phyloP scores from a whole-genome alignment of 1,284 basidiomycete genomes.

The Pseudozyma thailandica region DNA sequence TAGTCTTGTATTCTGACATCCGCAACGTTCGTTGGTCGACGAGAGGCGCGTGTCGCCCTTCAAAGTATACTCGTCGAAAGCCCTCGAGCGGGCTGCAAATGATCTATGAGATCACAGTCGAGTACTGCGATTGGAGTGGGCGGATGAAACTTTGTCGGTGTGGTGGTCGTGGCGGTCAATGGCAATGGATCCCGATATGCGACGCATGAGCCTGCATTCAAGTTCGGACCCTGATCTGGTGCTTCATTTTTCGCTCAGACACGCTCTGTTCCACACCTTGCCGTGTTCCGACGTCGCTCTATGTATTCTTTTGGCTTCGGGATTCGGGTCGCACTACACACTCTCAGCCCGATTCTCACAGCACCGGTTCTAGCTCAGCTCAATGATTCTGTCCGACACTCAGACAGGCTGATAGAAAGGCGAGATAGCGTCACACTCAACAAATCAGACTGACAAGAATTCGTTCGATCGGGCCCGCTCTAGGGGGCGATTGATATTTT shows the following conservation, averaged over 20 bases:
- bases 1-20: too few species aligned
- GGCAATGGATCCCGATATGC: too few species aligned
- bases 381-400: too few species aligned
- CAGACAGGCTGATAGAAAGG: background rate
- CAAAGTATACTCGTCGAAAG: background rate
- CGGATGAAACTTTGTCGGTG: background rate
- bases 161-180: background rate
- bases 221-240: conserved; percentile 4
- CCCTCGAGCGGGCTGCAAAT: background rate
- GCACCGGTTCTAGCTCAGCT: too few species aligned
- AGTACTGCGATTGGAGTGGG: background rate
- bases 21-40: background rate
- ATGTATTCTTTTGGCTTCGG: too few species aligned
- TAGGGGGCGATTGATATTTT: conserved; percentile 48
- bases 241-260: too few species aligned
- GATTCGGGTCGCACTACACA: too few species aligned
- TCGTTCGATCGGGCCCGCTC: conserved; percentile 34
- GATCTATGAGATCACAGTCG: too few species aligned
- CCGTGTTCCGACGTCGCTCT: conserved; percentile 1
- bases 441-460: background rate
- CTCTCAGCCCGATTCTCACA: too few species aligned
- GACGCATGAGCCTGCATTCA: background rate
- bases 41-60: too few species aligned
- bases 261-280: background rate
- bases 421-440: too few species aligned